A percentile compares a stretch with the other conserved stretches of the same genome.
These are phyloP conservation scores for Borovskyia barvae DNA, from an alignment of 208 protist genomes.

Conservation along the genomic window DNA sequence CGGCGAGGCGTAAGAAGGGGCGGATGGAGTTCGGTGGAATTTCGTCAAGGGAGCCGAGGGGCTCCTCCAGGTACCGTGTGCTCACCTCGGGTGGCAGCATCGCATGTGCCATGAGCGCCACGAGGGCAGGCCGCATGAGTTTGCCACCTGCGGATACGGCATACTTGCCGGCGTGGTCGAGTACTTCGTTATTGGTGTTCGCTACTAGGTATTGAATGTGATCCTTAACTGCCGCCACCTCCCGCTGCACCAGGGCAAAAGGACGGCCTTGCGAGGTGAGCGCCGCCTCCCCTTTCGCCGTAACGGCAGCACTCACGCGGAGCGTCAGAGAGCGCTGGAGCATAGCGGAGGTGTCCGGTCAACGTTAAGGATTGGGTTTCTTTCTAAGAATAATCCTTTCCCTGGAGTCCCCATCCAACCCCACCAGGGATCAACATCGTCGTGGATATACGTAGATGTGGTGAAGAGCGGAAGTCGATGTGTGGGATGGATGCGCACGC, in stretches of 20 bases:
- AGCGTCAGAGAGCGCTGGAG: constrained; percentile 1
- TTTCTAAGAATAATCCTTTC: too few relatives aligned
- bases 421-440: too few relatives aligned
- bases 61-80: constrained; percentile 27
- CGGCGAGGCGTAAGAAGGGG: constrained; percentile 83
- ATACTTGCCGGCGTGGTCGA: constrained; percentile 81
- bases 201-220: constrained; percentile 65
- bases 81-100: constrained; percentile 55
- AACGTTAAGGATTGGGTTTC: too few relatives aligned
- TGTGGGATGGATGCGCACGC: too few relatives aligned
- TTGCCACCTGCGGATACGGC: constrained; percentile 63
- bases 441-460: too few relatives aligned
- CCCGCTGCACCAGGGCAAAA: constrained; percentile 62
- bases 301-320: constrained; percentile 1
- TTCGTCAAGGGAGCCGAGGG: constrained; percentile 59
- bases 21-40: constrained; percentile 54
- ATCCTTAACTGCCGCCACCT: constrained; percentile 56
- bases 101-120: constrained; percentile 77
- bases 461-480: too few relatives aligned
- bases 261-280: constrained; percentile 50
- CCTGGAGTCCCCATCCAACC: too few relatives aligned
- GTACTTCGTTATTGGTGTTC: constrained; percentile 67
- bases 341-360: constrained; percentile 7
- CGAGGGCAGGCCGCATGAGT: constrained; percentile 77
- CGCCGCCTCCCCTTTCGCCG: constrained; percentile 24